These are phyloP conservation scores for Hirschioporus abietinus DNA, from an alignment of 768 basidiomycete genomes.

Conservation along the genomic window DNA sequence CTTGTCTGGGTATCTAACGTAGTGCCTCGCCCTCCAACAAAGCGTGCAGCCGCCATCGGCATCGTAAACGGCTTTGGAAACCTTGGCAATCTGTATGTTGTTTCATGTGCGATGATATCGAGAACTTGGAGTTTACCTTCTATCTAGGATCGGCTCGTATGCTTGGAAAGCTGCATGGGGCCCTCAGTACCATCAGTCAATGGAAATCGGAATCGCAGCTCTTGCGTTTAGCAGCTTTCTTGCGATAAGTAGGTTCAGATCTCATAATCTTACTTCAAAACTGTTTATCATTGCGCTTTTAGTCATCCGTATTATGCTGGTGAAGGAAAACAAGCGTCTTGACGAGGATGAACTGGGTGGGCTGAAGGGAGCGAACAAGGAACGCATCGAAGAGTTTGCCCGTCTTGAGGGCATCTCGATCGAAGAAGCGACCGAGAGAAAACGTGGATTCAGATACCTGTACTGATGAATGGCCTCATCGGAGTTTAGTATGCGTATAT, in stretches of 20 bases:
- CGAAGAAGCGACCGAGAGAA: slow-evolving; percentile 51
- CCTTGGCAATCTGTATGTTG: slow-evolving; percentile 8
- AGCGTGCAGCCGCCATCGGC: slow-evolving; percentile 19
- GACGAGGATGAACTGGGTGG: slow-evolving; percentile 42
- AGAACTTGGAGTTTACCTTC: slow-evolving; percentile 1
- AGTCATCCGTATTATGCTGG: slow-evolving; percentile 43
- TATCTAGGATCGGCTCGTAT: slow-evolving; percentile 45
- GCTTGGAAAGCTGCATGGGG: slow-evolving; percentile 60
- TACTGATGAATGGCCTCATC: slow-evolving; percentile 27
- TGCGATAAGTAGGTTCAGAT: slow-evolving; percentile 20
- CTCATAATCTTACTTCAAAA: neutral
- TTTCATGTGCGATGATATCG: neutral
- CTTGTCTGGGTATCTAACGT: slow-evolving; percentile 61
- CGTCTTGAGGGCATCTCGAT: slow-evolving; percentile 53
- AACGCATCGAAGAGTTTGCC: slow-evolving; percentile 54
- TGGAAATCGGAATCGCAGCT: slow-evolving; percentile 42
- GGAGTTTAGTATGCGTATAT: no score
- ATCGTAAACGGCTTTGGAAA: slow-evolving; percentile 16
- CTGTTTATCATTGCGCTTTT: neutral
- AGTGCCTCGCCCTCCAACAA: slow-evolving; percentile 23
- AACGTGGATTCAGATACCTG: slow-evolving; percentile 55
- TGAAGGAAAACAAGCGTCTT: slow-evolving; percentile 45
- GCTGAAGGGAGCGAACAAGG: slow-evolving; percentile 38
- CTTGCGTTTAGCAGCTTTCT: slow-evolving; percentile 28
- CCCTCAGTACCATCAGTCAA: slow-evolving; percentile 56